These are phyloP conservation scores for Alternaria viburni DNA, from an alignment of 2,329 filamentous ascomycete genomes.

Conservation along the genomic window DNA sequence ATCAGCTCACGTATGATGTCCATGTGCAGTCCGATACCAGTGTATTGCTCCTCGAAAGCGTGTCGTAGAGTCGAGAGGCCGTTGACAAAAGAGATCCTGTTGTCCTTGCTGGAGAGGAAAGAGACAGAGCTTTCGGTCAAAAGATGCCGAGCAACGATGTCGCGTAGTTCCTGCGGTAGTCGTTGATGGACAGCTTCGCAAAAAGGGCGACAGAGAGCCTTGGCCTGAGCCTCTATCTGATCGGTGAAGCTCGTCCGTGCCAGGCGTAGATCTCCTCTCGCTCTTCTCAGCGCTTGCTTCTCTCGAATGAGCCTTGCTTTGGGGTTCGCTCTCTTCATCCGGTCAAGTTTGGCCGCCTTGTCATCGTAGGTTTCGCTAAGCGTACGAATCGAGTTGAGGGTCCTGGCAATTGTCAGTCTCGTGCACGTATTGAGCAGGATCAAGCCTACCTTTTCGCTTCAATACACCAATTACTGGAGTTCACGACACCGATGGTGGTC, in stretches of 20 bases:
- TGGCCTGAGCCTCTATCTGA: not conserved
- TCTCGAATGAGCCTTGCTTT: not conserved
- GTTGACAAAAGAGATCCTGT: not conserved
- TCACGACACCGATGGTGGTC: not conserved
- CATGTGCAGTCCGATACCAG: not conserved
- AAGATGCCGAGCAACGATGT: not conserved
- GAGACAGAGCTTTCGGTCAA: not conserved
- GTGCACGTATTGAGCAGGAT: not conserved
- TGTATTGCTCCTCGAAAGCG: not conserved
- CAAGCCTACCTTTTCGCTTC: not conserved
- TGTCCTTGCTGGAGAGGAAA: not conserved
- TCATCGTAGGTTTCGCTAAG: not conserved
- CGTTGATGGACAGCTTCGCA: not conserved
- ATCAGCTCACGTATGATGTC: not conserved
- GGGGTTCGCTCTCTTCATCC: not conserved
- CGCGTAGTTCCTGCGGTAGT: not conserved
- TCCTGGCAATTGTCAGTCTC: not conserved
- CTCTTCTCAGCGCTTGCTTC: not conserved
- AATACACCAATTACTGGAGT: not conserved
- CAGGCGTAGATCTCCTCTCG: not conserved
- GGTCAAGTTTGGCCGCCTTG: not conserved
- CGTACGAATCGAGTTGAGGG: not conserved
- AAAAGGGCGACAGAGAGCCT: not conserved
- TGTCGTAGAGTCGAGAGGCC: not conserved
- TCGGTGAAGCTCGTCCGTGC: not conserved